Evolutionary conservation across 2,329 filamentous ascomycete genomes (phyloP).

Genomic region (Capronia coronata): DNA sequence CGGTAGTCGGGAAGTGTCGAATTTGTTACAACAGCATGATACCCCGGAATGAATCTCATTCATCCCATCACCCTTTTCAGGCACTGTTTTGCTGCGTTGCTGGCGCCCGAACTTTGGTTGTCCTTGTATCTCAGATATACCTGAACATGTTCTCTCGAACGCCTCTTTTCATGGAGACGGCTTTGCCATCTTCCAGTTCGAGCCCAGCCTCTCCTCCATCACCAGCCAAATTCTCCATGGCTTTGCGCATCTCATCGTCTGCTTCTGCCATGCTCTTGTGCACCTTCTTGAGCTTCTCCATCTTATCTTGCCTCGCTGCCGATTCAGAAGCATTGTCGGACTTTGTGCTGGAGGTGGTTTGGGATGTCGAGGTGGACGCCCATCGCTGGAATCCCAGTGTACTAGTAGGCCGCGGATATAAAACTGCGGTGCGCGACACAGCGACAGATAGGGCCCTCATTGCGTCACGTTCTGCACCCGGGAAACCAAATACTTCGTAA

Average conservation of each 20-base stretch:
- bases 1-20: neutral
- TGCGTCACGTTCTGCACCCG: neutral
- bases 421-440: neutral
- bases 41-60: constrained; percentile 9
- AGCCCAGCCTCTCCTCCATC: constrained; percentile 65
- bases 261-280: constrained; percentile 29
- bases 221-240: constrained; percentile 60
- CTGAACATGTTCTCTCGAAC: constrained; percentile 71
- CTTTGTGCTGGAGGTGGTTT: neutral
- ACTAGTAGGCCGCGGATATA: neutral
- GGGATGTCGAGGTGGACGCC: constrained; percentile 4
- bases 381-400: neutral
- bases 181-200: constrained; percentile 68
- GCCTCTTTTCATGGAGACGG: constrained; percentile 64
- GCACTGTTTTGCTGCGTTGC: too few species aligned
- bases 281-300: constrained; percentile 38
- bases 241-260: constrained; percentile 60
- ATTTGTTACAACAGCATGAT: constrained; percentile 15
- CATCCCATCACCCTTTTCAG: neutral
- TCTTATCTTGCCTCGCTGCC: constrained; percentile 12
- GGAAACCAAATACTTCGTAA: neutral
- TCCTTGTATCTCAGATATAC: constrained; percentile 23
- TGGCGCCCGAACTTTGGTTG: neutral
- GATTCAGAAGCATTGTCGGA: neutral
- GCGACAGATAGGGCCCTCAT: neutral